A percentile compares a stretch with the other conserved stretches of the same genome.
phyloP scores from a whole-genome alignment of 768 basidiomycete species.

The Zangia roseola region DNA sequence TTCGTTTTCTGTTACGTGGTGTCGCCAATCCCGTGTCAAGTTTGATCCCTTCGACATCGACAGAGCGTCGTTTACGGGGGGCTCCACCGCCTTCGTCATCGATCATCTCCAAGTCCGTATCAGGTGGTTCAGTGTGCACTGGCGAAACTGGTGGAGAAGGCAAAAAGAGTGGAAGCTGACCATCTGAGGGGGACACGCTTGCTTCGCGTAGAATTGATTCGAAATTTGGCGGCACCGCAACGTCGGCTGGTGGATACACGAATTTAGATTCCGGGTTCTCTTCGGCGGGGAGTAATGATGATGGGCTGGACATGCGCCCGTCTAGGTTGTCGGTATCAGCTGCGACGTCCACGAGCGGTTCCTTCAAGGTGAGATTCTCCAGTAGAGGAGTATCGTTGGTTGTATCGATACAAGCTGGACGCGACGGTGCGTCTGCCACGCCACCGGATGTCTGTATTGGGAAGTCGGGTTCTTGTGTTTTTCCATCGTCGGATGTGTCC shows the following conservation, averaged over 20 bases:
- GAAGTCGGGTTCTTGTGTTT: conserved; percentile 8
- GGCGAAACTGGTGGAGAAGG: conserved; percentile 45
- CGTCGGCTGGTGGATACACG: conserved; percentile 3
- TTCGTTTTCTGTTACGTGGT: conserved; percentile 22
- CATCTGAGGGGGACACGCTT: conserved; percentile 8
- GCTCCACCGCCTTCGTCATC: conserved; percentile 3
- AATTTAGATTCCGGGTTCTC: conserved; percentile 12
- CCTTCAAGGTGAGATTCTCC: conserved; percentile 23
- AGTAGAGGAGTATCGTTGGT: conserved; percentile 19
- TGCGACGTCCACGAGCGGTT: conserved; percentile 2
- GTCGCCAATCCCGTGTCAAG: neutral
- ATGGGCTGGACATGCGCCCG: conserved; percentile 23
- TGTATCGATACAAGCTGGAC: conserved; percentile 5
- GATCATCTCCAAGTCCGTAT: conserved; percentile 20
- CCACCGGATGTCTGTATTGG: conserved; percentile 4
- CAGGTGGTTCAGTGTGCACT: conserved; percentile 16
- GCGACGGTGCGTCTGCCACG: conserved; percentile 4
- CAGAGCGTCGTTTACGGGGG: conserved; percentile 23
- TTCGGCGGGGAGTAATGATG: conserved; percentile 5
- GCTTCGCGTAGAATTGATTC: conserved; percentile 12
- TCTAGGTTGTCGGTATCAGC: conserved; percentile 12
- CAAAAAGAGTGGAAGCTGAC: conserved; percentile 45
- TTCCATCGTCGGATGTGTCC: conserved; percentile 18
- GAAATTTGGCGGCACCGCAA: conserved; percentile 3
- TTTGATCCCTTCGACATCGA: conserved; percentile 14